A percentile compares a stretch with the other conserved stretches of the same genome.
These are phyloP conservation scores for Pilasporangium apinafurcum DNA, from an alignment of 352 stramenopile species.

Conservation along the genomic window DNA sequence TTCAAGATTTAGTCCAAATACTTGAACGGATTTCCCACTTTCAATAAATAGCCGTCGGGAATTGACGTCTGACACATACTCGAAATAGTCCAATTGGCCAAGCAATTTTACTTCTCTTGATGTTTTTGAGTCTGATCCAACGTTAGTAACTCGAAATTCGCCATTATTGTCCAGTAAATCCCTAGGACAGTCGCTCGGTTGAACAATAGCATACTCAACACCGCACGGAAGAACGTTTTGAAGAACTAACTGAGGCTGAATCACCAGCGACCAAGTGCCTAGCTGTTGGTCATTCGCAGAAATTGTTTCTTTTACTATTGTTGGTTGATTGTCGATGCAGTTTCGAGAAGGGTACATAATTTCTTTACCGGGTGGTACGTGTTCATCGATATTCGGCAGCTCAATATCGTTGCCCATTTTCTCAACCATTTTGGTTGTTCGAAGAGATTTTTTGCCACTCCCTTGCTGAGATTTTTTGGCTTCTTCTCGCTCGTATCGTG, in stretches of 20 bases:
- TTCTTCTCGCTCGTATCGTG: conserved; percentile 62
- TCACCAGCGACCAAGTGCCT: conserved; percentile 69
- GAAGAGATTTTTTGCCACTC: conserved; percentile 22
- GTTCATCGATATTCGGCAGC: conserved; percentile 39
- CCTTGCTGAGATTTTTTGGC: conserved; percentile 52
- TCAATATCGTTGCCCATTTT: conserved; percentile 59
- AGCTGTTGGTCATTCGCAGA: conserved; percentile 49
- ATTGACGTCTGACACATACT: conserved; percentile 76
- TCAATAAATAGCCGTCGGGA: conserved; percentile 63
- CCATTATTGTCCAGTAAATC: conserved; percentile 53
- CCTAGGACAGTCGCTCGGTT: conserved; percentile 57
- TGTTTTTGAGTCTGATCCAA: conserved; percentile 30
- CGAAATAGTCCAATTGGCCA: conserved; percentile 59
- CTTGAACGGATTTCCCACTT: conserved; percentile 73
- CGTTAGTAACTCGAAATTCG: conserved; percentile 35
- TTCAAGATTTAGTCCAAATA: conserved; percentile 72
- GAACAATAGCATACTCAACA: conserved; percentile 81
- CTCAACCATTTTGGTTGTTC: conserved; percentile 49
- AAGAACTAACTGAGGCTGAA: conserved; percentile 75
- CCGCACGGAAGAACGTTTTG: conserved; percentile 80
- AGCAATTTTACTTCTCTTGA: conserved; percentile 35
- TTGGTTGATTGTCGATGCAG: conserved; percentile 81
- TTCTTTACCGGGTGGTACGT: conserved; percentile 48
- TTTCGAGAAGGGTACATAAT: conserved; percentile 59
- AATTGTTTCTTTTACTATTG: conserved; percentile 67